Evolutionary conservation across 495 filamentous ascomycete species (phyloP).

Genomic region (Penicillium dipodomyicola): DNA sequence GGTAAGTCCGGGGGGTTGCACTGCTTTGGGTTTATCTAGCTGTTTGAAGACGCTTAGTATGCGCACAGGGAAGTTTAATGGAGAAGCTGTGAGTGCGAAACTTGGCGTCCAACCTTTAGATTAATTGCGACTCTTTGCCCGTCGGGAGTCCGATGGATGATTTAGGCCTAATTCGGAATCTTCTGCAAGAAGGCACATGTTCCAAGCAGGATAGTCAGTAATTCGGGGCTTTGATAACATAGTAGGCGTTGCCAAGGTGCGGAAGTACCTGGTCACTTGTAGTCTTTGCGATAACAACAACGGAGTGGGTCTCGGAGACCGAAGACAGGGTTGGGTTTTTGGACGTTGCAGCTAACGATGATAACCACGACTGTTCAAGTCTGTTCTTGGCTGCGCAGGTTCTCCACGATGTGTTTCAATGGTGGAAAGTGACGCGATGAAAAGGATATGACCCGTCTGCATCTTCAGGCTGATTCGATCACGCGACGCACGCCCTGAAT

Average conservation of each 20-base stretch:
- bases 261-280: not conserved
- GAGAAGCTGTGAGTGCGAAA: constrained; percentile 9
- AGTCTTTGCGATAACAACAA: not conserved
- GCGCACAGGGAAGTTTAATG: not conserved
- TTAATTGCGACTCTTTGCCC: constrained; percentile 11
- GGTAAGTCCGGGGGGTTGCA: constrained; percentile 4
- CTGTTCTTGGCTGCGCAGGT: not conserved
- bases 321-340: not conserved
- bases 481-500: not conserved
- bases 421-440: not conserved
- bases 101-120: constrained; percentile 8
- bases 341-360: constrained; percentile 1
- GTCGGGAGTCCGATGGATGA: constrained; percentile 16
- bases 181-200: constrained; percentile 2
- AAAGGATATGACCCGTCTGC: not conserved
- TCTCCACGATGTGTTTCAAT: not conserved
- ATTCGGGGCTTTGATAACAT: constrained; percentile 6
- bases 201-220: constrained; percentile 1
- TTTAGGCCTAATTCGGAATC: not conserved
- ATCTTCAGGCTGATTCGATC: not conserved
- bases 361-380: not conserved
- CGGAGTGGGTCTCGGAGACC: not conserved
- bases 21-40: constrained; percentile 3
- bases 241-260: not conserved
- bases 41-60: constrained; percentile 6